Percentiles rank a stretch among this genome's conserved stretches.
These are phyloP conservation scores for Elsinoe batatas DNA, from an alignment of 2,329 filamentous ascomycete species.

Conservation along the genomic window DNA sequence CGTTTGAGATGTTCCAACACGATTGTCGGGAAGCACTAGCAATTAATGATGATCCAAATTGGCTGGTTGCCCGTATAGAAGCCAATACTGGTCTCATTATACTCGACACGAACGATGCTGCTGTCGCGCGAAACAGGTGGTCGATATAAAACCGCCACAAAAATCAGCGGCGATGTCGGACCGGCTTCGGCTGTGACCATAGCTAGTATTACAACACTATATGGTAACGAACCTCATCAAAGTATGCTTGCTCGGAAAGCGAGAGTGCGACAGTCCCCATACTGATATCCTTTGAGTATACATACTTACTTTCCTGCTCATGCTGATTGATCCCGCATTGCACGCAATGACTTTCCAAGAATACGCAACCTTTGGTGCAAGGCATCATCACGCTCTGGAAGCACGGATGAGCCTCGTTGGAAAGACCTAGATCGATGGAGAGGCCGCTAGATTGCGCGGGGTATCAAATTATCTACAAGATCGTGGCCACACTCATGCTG, in stretches of 20 bases:
- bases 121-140: not conserved
- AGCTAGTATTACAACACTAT: too few relatives aligned
- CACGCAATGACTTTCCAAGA: not conserved
- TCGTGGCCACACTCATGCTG: not conserved
- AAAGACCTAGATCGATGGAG: not conserved
- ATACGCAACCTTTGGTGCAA: not conserved
- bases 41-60: not conserved
- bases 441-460: not conserved
- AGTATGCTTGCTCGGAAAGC: too few relatives aligned
- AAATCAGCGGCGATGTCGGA: slow-evolving; percentile 7
- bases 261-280: too few relatives aligned
- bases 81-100: slow-evolving; percentile 5
- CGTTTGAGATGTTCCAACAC: not conserved
- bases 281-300: too few relatives aligned
- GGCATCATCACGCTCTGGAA: too few relatives aligned
- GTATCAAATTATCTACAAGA: not conserved
- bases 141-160: not conserved
- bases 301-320: too few relatives aligned
- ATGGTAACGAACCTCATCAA: too few relatives aligned
- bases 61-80: not conserved
- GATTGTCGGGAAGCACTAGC: not conserved
- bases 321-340: not conserved
- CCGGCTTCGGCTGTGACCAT: slow-evolving; percentile 3
- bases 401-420: too few relatives aligned
- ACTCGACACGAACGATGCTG: not conserved